Conservation (phyloP, 2,329 filamentous ascomycete genomes). For the Fusarium hainanense region DNA sequence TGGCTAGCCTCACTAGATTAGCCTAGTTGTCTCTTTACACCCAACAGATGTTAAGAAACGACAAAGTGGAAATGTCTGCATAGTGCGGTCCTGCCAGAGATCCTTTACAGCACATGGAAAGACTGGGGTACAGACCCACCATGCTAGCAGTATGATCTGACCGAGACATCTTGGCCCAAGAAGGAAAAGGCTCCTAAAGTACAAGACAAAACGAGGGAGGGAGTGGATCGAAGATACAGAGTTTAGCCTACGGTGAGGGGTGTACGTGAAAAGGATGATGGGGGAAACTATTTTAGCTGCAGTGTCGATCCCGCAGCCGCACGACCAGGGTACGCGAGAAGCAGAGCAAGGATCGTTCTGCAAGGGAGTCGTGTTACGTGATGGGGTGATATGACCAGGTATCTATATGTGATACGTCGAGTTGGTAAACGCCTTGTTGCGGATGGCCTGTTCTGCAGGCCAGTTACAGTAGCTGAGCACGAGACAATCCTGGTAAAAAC, state of each 20-base stretch:
- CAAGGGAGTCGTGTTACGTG: background rate
- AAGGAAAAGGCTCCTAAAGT: background rate
- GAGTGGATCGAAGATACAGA: background rate
- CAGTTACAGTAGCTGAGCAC: background rate
- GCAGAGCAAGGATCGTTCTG: background rate
- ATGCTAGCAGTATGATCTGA: background rate
- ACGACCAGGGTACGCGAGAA: background rate
- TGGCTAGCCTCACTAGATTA: background rate
- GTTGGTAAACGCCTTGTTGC: background rate
- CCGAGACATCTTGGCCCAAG: too few relatives aligned
- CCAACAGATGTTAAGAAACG: rapidly evolving
- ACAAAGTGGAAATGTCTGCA: background rate
- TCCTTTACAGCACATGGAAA: too few relatives aligned
- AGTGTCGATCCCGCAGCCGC: background rate
- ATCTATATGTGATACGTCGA: background rate
- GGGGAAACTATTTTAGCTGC: background rate
- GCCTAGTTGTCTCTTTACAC: background rate
- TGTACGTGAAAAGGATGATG: background rate
- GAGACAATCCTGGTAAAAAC: background rate
- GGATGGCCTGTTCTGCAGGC: background rate
- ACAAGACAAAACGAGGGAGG: background rate
- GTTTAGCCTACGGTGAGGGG: background rate
- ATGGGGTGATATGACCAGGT: background rate
- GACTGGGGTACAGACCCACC: background rate
- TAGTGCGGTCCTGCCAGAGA: background rate